phyloP scores from a whole-genome alignment of 1,139 yeast species.

The Magnusiomyces tetraspermus region DNA sequence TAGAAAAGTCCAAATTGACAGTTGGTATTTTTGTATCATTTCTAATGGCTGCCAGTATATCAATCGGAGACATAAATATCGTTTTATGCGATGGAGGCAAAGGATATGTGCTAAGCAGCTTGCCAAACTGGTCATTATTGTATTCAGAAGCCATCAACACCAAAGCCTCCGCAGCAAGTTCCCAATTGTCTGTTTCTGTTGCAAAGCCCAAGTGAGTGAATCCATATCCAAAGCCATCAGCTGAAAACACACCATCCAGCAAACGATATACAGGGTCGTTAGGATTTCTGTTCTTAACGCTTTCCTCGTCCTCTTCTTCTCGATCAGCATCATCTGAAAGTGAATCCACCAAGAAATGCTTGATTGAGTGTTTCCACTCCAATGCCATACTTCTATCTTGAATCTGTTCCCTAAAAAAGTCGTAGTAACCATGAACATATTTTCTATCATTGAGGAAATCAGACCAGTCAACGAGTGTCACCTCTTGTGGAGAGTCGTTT shows the following conservation, averaged over 20 bases:
- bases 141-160: conserved; percentile 1
- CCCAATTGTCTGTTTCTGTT: conserved; percentile 25
- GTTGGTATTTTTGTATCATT: neutral
- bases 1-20: neutral
- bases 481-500: conserved; percentile 29
- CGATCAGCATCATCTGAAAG: conserved; percentile 7
- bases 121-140: neutral
- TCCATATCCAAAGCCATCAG: conserved; percentile 27
- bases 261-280: conserved; percentile 9
- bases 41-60: neutral
- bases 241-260: conserved; percentile 18
- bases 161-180: conserved; percentile 25
- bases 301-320: neutral
- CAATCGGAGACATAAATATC: neutral
- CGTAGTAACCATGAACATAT: conserved; percentile 28
- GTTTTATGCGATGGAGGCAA: neutral
- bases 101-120: neutral
- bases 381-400: conserved; percentile 18
- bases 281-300: neutral
- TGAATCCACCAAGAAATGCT: conserved; percentile 14
- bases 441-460: conserved; percentile 23
- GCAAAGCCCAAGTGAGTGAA: conserved; percentile 32
- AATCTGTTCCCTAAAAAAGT: conserved; percentile 28
- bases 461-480: conserved; percentile 29
- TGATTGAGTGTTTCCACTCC: conserved; percentile 26